These are phyloP conservation scores for Auriscalpium microsporum DNA, from an alignment of 768 basidiomycete genomes.

Conservation along the genomic window DNA sequence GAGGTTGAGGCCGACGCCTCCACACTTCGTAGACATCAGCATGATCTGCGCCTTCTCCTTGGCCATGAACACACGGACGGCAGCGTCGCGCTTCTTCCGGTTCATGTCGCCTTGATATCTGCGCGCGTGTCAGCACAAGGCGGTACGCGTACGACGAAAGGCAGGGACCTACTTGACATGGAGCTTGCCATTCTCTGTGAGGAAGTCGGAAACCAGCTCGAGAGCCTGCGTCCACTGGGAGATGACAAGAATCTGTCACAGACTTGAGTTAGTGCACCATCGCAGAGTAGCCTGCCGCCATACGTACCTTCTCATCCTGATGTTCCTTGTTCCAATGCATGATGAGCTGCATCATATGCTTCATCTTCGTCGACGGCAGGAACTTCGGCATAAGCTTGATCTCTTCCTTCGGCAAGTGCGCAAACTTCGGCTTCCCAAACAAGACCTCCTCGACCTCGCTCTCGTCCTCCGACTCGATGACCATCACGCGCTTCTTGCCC, in stretches of 20 bases:
- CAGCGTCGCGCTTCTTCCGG: conserved; percentile 39
- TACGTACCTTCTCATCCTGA: conserved; percentile 52
- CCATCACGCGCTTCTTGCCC: neutral
- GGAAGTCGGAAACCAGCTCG: conserved; percentile 51
- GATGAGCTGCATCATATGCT: conserved; percentile 57
- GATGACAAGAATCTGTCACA: conserved; percentile 46
- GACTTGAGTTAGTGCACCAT: neutral
- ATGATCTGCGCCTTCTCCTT: conserved; percentile 48
- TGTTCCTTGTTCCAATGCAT: conserved; percentile 33
- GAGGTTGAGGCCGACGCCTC: conserved; percentile 49
- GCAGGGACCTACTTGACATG: conserved; percentile 42
- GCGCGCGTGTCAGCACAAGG: neutral
- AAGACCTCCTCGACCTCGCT: conserved; percentile 36
- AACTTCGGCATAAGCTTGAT: conserved; percentile 45
- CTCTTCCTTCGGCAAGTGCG: conserved; percentile 15
- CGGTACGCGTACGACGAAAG: neutral
- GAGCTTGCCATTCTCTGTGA: conserved; percentile 40
- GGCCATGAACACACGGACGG: conserved; percentile 53
- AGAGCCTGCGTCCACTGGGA: conserved; percentile 68
- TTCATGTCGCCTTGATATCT: conserved; percentile 60
- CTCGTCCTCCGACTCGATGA: conserved; percentile 31
- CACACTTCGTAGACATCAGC: conserved; percentile 58
- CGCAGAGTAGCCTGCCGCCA: neutral
- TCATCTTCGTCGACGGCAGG: conserved; percentile 70
- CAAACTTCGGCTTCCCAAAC: conserved; percentile 25